Base-by-base conservation (phyloP, 495 filamentous ascomycete species). In the Cryomyces minteri region DNA sequence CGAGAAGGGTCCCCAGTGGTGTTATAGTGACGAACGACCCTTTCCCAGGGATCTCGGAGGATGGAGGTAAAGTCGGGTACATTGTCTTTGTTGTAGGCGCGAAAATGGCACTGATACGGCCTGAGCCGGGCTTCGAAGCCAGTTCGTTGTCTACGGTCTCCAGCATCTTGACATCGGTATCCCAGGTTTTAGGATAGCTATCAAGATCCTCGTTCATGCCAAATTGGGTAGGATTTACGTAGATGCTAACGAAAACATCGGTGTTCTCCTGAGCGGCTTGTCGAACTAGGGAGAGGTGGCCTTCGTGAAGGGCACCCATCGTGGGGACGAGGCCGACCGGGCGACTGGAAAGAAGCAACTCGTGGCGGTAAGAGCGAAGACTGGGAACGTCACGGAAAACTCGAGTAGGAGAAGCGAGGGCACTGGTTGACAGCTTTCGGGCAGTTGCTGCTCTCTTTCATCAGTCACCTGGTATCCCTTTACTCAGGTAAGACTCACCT, bases 151-250 rank as follows among this genome's bases (percentile, higher is more conserved):
- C 81, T 7, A 98, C 64, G 12, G 62, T 53, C 14, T 76, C 67
- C 12, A 98, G 62, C 45, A 73, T 72, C 28, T 64, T 66, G 5
- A 78, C 59, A 59, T 98, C 90, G 18, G 68, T 62, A 18, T 80
- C 76, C 80, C 87, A 92, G 4, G 85, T 96, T n/a, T 82, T 77
- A 0, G 90, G 90, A 56, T 98, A 98, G 47, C 71, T 82, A 32
- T 68, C 72, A 7, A 98, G 66, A 54, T 98, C 90, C 58, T 98
- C 90, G 43, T 76, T 77, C 9, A 88, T 68, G 5, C 88, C 88
- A 58, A 98, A 98, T 66, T 96, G 90, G 1, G 92, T 88, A 5
- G 90, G 90, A 58, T 98, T 98, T 54, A 98, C 84, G 57, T 82
- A 98, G 55, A 96, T 80, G 57, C 76, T 81, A 38, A 96, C 83